Conservation (phyloP, 2,329 filamentous ascomycete species). For the Nothopassalora personata region DNA sequence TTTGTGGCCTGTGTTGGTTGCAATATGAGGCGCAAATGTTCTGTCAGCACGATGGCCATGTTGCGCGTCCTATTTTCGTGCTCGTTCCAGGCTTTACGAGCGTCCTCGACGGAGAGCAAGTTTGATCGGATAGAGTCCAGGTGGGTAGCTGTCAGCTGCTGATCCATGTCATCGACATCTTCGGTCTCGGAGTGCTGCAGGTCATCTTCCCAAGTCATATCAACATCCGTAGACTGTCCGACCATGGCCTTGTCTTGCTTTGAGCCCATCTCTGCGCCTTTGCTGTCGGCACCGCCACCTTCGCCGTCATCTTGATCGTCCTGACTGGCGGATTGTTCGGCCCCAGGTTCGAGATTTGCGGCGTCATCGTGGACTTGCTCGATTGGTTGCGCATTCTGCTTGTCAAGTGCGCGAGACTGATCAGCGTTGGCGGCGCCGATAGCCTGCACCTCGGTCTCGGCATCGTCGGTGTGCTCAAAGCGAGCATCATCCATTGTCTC, state of each 20-base stretch:
- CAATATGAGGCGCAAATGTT: conserved; percentile 91
- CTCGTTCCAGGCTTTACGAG: conserved; percentile 73
- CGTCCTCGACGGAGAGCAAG: conserved; percentile 40
- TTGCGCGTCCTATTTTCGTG: conserved; percentile 81
- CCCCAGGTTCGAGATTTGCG: conserved; percentile 26
- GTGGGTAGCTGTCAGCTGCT: conserved; percentile 68
- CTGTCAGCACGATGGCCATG: conserved; percentile 82
- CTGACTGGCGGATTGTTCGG: conserved; percentile 29
- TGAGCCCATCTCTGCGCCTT: conserved; percentile 12
- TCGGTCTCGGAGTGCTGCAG: conserved; percentile 32
- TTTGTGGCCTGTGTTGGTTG: conserved; percentile 93
- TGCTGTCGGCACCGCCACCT: conserved; percentile 7
- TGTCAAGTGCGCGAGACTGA: conserved; percentile 77
- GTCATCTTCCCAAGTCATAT: conserved; percentile 37
- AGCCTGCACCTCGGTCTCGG: conserved; percentile 80
- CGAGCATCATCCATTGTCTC: conserved; percentile 68
- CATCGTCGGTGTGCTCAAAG: conserved; percentile 88
- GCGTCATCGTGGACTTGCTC: conserved; percentile 39
- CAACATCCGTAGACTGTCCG: conserved; percentile 40
- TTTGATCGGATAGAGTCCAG: conserved; percentile 40
- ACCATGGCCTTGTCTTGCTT: conserved; percentile 38
- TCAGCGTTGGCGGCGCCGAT: conserved; percentile 84
- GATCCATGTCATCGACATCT: conserved; percentile 43
- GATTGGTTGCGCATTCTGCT: conserved; percentile 78
- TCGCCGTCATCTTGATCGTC: conserved; percentile 28